Percentiles rank a stretch among this genome's conserved stretches.
These are phyloP conservation scores for Penicillium parvum DNA, from an alignment of 495 filamentous ascomycete genomes.

Conservation along the genomic window DNA sequence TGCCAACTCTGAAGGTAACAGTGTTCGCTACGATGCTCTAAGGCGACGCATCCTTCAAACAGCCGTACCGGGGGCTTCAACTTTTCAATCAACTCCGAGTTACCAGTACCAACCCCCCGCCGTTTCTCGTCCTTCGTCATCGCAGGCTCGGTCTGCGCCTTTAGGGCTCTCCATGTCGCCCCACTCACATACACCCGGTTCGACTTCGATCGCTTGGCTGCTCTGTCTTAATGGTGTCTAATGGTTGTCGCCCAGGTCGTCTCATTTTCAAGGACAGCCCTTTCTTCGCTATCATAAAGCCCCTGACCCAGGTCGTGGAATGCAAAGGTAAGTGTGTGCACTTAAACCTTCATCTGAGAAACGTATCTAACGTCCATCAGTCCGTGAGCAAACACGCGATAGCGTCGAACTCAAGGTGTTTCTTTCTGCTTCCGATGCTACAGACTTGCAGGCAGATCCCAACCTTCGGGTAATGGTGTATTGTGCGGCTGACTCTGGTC, in stretches of 20 bases:
- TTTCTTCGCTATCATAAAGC: slow-evolving; percentile 62
- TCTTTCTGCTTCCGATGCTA: slow-evolving; percentile 42
- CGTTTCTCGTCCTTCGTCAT: slow-evolving; percentile 16
- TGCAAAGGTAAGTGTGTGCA: slow-evolving; percentile 60
- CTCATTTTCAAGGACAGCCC: slow-evolving; percentile 69
- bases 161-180: slow-evolving; percentile 28
- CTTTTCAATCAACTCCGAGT: slow-evolving; percentile 19
- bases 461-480: slow-evolving; percentile 72
- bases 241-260: slow-evolving; percentile 25
- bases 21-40: slow-evolving; percentile 31
- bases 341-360: background rate
- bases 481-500: slow-evolving; percentile 59
- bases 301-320: slow-evolving; percentile 56
- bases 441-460: slow-evolving; percentile 48
- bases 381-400: slow-evolving; percentile 50
- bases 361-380: slow-evolving; percentile 26
- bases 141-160: slow-evolving; percentile 27
- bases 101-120: slow-evolving; percentile 28
- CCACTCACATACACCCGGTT: slow-evolving; percentile 33
- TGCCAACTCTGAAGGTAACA: slow-evolving; percentile 26
- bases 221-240: slow-evolving; percentile 6
- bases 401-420: slow-evolving; percentile 51
- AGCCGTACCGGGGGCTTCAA: slow-evolving; percentile 25
- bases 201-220: slow-evolving; percentile 1
- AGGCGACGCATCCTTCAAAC: slow-evolving; percentile 29